A percentile compares a stretch with the other conserved stretches of the same genome.
phyloP scores from a whole-genome alignment of 108 stramenopile species.

The Cyclotella kingstonii region DNA sequence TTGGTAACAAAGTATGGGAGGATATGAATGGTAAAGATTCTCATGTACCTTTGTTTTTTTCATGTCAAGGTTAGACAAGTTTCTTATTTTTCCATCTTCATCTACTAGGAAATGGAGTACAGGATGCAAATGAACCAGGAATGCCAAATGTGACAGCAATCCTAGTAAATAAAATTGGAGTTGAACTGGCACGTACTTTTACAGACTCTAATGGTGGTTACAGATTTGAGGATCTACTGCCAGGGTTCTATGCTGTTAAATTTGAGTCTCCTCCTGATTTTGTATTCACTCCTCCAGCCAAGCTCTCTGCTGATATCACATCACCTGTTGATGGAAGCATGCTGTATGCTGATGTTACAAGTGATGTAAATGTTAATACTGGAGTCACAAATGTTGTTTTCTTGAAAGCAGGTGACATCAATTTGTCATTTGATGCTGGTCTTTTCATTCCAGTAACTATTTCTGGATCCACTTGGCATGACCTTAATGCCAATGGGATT shows the following conservation, averaged over 20 bases:
- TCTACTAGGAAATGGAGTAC: slow-evolving; percentile 16
- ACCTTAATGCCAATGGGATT: slow-evolving; percentile 41
- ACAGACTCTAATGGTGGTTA: slow-evolving; percentile 36
- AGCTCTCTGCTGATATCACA: slow-evolving; percentile 18
- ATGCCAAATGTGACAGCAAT: slow-evolving; percentile 23
- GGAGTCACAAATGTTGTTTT: slow-evolving; percentile 17
- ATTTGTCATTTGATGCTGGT: slow-evolving; percentile 42
- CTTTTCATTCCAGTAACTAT: slow-evolving; percentile 43
- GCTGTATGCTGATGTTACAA: slow-evolving; percentile 36
- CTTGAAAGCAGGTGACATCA: slow-evolving; percentile 15
- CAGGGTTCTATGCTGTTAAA: slow-evolving; percentile 38
- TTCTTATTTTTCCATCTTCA: neutral
- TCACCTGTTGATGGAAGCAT: slow-evolving; percentile 31
- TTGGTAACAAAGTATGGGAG: slow-evolving; percentile 47
- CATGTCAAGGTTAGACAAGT: neutral
- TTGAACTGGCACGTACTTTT: slow-evolving; percentile 4
- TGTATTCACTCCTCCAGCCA: slow-evolving; percentile 35
- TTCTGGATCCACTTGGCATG: slow-evolving; percentile 44
- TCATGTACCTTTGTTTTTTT: neutral
- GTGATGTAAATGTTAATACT: slow-evolving; percentile 33
- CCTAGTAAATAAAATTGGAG: slow-evolving; percentile 17
- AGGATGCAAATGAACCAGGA: slow-evolving; percentile 32
- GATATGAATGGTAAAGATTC: slow-evolving; percentile 31
- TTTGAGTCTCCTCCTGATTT: slow-evolving; percentile 34
- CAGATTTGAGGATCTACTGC: slow-evolving; percentile 18